Base-by-base conservation (phyloP, 2,329 filamentous ascomycete genomes). In the Aspergillus quadricinctus region DNA sequence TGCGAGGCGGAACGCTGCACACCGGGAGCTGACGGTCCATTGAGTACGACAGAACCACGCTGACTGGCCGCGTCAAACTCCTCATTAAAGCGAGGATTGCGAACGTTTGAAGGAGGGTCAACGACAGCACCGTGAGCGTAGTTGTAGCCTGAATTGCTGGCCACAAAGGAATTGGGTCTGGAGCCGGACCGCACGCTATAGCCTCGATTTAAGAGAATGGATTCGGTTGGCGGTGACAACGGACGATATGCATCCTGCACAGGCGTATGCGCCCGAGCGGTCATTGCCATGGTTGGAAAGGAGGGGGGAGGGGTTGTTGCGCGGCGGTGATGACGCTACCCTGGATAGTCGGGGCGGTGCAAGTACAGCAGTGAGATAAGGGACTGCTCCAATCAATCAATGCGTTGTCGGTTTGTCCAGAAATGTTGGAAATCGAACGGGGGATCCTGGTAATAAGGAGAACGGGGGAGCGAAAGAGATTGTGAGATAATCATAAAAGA, bases 1-100 rank as follows among this genome's bases (percentile, higher is more conserved):
- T 75, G 72, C 31, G 77, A 79, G 52, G 68, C 68, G 21, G 72
- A 72, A 14, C 74, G 72, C 48, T 73, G 75, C 45, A 76, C 57
- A 23, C 65, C 67, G 31, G 62, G 56, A 17, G 52, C 56, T 53
- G 60, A 59, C 8, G 66, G 63, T 25, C 66, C 62, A 46, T 75
- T 73, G 37, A 71, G 49, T 11, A 65, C 46, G 53, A 70, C 57
- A 6, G 74, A 75, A 50, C 66, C 70, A 53, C 69, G 69, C 46
- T 69, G 72, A 52, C 72, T 73, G 58, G 57, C 61, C 14, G 63
- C 58, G 56, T 73, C 71, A 35, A 74, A 64, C 17, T 75, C 73
- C 60, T 77, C 74, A 56, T 73, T 72, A 28, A 75, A 72, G 19
- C 72, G 73, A 50, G 67, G 68, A 50, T 71, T 68, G 46, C 75